A percentile compares a stretch with the other conserved stretches of the same genome.
phyloP scores from a whole-genome alignment of 1,284 basidiomycete species.

The Ustilago sp. region DNA sequence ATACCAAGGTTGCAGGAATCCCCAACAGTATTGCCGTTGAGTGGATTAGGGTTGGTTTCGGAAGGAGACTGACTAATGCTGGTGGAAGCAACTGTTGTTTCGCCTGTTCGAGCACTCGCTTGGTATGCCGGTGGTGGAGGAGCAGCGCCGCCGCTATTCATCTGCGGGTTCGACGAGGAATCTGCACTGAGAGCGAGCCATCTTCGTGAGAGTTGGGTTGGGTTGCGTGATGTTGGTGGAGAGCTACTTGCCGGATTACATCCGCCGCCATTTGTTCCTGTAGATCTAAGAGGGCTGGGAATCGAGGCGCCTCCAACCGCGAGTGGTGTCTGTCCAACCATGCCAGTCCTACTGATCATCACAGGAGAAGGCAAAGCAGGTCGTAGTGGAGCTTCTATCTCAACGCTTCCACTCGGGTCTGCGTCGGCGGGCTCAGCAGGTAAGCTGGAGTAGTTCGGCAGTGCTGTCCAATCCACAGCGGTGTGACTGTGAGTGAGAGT shows the following conservation, averaged over 20 bases:
- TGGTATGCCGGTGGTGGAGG: conserved; percentile 52
- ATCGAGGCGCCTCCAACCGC: neutral
- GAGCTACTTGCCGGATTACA: conserved; percentile 14
- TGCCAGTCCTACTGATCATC: conserved; percentile 25
- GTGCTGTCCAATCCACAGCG: conserved; percentile 60
- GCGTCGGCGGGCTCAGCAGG: conserved; percentile 32
- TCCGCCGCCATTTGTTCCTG: conserved; percentile 2
- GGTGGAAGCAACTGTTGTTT: conserved; percentile 31
- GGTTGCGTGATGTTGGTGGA: conserved; percentile 30
- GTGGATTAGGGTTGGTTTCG: neutral
- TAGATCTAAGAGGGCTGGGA: conserved; percentile 13
- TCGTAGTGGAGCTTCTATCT: conserved; percentile 21
- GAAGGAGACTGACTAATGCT: conserved; percentile 30
- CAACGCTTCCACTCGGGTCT: conserved; percentile 8
- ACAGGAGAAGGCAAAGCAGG: conserved; percentile 38
- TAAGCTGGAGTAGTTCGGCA: conserved; percentile 62
- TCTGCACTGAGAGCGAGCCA: conserved; percentile 54
- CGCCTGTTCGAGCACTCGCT: conserved; percentile 38
- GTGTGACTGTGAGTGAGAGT: conserved; percentile 70
- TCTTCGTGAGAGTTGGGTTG: conserved; percentile 43
- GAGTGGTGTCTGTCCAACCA: conserved; percentile 15
- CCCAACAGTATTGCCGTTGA: neutral
- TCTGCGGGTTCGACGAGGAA: conserved; percentile 1
- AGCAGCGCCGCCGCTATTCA: neutral
- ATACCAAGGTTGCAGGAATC: conserved; percentile 21